A percentile compares a stretch with the other conserved stretches of the same genome.
Evolutionary conservation across 2,329 filamentous ascomycete species (phyloP).

Genomic region (Penicillium sp.): DNA sequence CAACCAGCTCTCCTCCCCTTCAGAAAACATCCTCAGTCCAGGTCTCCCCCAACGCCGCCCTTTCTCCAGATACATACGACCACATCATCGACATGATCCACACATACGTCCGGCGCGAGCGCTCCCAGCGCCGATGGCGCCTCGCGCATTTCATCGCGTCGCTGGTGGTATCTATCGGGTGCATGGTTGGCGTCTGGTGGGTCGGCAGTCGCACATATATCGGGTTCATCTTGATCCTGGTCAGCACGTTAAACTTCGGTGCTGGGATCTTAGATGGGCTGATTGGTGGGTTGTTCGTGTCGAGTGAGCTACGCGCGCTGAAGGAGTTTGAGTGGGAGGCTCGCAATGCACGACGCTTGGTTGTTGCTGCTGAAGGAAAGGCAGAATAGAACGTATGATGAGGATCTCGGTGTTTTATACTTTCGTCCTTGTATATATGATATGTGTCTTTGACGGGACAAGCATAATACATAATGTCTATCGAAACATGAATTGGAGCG

Average conservation of each 20-base stretch:
- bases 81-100: slow-evolving; percentile 66
- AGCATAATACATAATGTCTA: too few relatives aligned
- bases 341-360: slow-evolving; percentile 52
- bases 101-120: slow-evolving; percentile 65
- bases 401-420: too few relatives aligned
- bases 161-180: slow-evolving; percentile 62
- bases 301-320: slow-evolving; percentile 72
- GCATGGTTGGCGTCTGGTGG: slow-evolving; percentile 82
- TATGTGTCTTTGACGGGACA: too few relatives aligned
- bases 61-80: slow-evolving; percentile 55
- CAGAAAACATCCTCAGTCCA: slow-evolving; percentile 15
- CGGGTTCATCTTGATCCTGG: slow-evolving; percentile 69
- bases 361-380: slow-evolving; percentile 14
- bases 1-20: slow-evolving; percentile 10
- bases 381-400: neutral
- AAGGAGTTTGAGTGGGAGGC: slow-evolving; percentile 95
- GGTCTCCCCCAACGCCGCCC: slow-evolving; percentile 25
- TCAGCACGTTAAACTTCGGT: slow-evolving; percentile 70
- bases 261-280: slow-evolving; percentile 77
- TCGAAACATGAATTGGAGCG: too few relatives aligned
- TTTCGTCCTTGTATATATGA: too few relatives aligned
- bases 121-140: slow-evolving; percentile 64
- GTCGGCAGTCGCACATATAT: slow-evolving; percentile 63
- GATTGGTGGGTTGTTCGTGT: slow-evolving; percentile 80
- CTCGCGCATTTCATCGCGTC: slow-evolving; percentile 66